These are phyloP conservation scores for Prunus fruticosa DNA, from an alignment of 306 rosid species.

Conservation along the genomic window DNA sequence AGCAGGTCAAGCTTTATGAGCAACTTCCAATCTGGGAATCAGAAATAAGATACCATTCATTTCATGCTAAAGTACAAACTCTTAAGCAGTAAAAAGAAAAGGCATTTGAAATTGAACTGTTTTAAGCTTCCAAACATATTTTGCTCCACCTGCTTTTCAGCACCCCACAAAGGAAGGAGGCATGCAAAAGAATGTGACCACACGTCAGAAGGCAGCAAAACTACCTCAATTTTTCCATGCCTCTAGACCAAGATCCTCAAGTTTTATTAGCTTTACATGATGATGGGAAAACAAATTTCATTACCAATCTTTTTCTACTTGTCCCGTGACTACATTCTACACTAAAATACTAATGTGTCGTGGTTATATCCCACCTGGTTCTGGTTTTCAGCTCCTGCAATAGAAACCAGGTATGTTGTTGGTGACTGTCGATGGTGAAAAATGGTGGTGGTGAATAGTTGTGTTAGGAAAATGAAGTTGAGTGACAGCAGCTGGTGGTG, in stretches of 20 bases:
- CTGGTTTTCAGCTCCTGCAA: constrained; percentile 48
- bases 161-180: background rate
- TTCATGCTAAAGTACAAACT: background rate
- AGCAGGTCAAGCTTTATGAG: background rate
- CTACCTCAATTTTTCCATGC: background rate
- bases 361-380: constrained; percentile 19
- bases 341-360: constrained; percentile 8
- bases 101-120: background rate
- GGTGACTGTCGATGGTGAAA: constrained; percentile 40
- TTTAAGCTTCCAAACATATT: background rate
- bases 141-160: background rate
- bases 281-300: constrained; percentile 20
- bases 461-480: constrained; percentile 51
- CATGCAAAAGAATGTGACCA: background rate
- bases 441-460: constrained; percentile 37
- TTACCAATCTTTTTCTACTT: constrained; percentile 10
- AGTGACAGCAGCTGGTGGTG: constrained; percentile 55
- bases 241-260: background rate
- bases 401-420: constrained; percentile 45
- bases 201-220: background rate
- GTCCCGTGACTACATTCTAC: constrained; percentile 13
- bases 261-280: constrained; percentile 21
- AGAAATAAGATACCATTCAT: background rate
- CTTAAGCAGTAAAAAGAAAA: background rate
- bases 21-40: background rate